phyloP scores from a whole-genome alignment of 192 early-diverging fungal species.

The Coemansia sp. region DNA sequence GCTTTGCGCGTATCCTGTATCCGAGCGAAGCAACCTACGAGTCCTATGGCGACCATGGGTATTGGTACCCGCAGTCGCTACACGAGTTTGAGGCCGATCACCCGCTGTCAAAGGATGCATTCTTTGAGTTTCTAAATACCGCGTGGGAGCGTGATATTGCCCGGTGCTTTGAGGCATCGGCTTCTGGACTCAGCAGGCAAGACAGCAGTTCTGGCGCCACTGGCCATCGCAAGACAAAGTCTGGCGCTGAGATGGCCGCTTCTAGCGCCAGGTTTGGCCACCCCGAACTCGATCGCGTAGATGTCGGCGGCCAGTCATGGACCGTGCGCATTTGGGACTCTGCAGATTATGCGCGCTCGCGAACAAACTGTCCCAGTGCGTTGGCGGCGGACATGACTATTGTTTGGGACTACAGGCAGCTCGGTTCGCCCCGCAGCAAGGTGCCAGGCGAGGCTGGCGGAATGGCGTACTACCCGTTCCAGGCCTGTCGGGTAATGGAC shows the following conservation, averaged over 20 bases:
- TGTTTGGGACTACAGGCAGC: slow-evolving; percentile 52
- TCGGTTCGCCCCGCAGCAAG: slow-evolving; percentile 15
- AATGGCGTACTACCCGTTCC: slow-evolving; percentile 36
- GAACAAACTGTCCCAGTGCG: slow-evolving; percentile 36
- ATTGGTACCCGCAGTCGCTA: slow-evolving; percentile 57
- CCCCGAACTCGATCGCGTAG: slow-evolving; percentile 55
- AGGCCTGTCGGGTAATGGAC: slow-evolving; percentile 49
- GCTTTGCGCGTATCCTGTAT: slow-evolving; percentile 52
- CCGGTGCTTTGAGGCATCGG: slow-evolving; percentile 40
- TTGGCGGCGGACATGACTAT: slow-evolving; percentile 46
- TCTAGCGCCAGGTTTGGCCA: slow-evolving; percentile 19
- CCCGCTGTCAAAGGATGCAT: slow-evolving; percentile 39
- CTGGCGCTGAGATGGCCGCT: slow-evolving; percentile 7
- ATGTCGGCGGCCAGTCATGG: slow-evolving; percentile 55
- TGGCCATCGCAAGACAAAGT: slow-evolving; percentile 26
- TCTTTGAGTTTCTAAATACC: slow-evolving; percentile 54
- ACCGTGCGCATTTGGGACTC: slow-evolving; percentile 54
- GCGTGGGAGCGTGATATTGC: slow-evolving; percentile 51
- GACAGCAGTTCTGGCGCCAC: slow-evolving; percentile 33
- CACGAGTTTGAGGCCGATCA: slow-evolving; percentile 56
- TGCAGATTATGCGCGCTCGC: slow-evolving; percentile 34
- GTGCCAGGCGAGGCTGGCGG: slow-evolving; percentile 1
- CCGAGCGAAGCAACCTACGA: slow-evolving; percentile 48
- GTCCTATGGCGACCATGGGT: slow-evolving; percentile 52
- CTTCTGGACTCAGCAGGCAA: slow-evolving; percentile 34